Conservation (phyloP, 1,139 yeast genomes). For the Nakaseomyces sp. region DNA sequence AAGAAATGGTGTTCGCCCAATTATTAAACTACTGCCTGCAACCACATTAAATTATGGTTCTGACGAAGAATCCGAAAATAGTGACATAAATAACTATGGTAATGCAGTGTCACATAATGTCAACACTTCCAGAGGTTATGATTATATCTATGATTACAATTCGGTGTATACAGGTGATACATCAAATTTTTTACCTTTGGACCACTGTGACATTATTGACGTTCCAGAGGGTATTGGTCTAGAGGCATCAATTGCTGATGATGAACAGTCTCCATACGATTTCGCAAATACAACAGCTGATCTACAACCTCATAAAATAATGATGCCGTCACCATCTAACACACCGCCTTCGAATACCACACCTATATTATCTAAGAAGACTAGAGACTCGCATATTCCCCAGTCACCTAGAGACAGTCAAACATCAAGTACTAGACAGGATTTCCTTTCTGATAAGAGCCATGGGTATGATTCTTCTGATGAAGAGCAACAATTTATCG, state of each 20-base stretch:
- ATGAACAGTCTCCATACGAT: conserved; percentile 14
- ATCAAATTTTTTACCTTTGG: conserved; percentile 29
- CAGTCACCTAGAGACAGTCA: conserved; percentile 1
- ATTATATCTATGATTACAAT: conserved; percentile 80
- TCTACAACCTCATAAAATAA: neutral
- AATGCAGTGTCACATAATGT: conserved; percentile 68
- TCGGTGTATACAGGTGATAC: conserved; percentile 61
- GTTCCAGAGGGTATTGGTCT: conserved; percentile 34
- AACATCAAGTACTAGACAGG: neutral
- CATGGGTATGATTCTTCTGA: conserved; percentile 32
- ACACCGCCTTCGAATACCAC: too few relatives aligned
- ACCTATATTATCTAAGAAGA: neutral
- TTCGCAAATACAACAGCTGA: conserved; percentile 10
- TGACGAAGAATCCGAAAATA: conserved; percentile 55
- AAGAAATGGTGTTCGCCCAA: conserved; percentile 32
- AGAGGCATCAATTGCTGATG: conserved; percentile 26
- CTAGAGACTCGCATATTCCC: neutral
- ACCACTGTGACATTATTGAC: conserved; percentile 38
- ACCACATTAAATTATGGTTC: conserved; percentile 73
- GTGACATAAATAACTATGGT: conserved; percentile 34
- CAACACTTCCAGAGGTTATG: conserved; percentile 66
- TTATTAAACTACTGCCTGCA: conserved; percentile 71
- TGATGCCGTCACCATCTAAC: neutral
- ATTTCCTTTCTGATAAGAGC: conserved; percentile 33
- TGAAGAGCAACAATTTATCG: conserved; percentile 37